phyloP scores from a whole-genome alignment of 306 rosid species.

The Pachyrhizus erosus region DNA sequence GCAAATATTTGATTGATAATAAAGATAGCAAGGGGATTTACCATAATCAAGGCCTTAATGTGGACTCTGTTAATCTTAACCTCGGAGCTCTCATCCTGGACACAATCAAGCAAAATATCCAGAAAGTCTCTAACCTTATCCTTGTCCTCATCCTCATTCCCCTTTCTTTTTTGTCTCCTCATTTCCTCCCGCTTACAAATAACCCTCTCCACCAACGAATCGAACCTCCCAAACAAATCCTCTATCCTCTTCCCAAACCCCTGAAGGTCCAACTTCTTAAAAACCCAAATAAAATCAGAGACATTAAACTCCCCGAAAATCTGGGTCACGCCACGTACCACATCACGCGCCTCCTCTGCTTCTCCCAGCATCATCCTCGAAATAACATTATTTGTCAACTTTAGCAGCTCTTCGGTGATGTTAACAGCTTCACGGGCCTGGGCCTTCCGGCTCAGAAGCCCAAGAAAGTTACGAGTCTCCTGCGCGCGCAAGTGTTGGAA shows the following conservation, averaged over 20 bases:
- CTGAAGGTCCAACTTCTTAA: slow-evolving; percentile 40
- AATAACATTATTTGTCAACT: slow-evolving; percentile 40
- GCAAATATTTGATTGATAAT: no score
- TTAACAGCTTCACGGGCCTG: slow-evolving; percentile 27
- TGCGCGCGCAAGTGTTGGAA: slow-evolving; percentile 31
- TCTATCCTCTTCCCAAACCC: slow-evolving; percentile 52
- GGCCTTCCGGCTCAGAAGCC: slow-evolving; percentile 19
- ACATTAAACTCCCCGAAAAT: slow-evolving; percentile 21
- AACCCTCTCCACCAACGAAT: slow-evolving; percentile 51
- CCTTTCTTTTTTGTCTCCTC: not conserved
- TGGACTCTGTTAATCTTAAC: not conserved
- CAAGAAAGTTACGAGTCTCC: slow-evolving; percentile 18
- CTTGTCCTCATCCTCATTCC: slow-evolving; percentile 10
- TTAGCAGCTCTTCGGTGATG: slow-evolving; percentile 37
- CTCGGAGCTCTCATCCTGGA: slow-evolving; percentile 8
- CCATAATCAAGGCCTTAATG: slow-evolving; percentile 33
- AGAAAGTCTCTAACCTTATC: slow-evolving; percentile 47
- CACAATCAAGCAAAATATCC: slow-evolving; percentile 53
- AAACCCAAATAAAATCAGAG: slow-evolving; percentile 18
- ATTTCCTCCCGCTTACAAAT: slow-evolving; percentile 50
- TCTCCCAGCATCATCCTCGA: slow-evolving; percentile 52
- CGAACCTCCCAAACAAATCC: slow-evolving; percentile 42
- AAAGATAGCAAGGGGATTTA: not conserved
- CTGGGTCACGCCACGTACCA: slow-evolving; percentile 42
- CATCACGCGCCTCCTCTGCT: slow-evolving; percentile 37